These are phyloP conservation scores for Komagataella populi DNA, from an alignment of 805 yeast species.

Conservation along the genomic window DNA sequence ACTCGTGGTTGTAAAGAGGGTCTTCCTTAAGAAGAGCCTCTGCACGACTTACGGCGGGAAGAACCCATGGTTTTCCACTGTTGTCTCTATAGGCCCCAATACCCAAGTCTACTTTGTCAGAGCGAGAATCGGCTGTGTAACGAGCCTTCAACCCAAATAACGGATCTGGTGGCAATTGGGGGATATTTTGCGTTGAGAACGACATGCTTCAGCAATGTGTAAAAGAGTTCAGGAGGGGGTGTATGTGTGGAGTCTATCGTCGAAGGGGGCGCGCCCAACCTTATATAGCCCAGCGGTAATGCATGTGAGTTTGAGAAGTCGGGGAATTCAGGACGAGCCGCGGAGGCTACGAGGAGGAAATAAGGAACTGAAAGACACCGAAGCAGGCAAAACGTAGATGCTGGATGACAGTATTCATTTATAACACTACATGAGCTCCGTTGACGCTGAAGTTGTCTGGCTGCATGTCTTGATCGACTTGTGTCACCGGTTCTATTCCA, in stretches of 20 bases:
- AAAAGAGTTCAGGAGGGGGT: not conserved
- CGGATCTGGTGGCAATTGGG: slow-evolving; percentile 73
- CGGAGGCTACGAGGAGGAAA: not conserved
- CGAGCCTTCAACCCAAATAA: slow-evolving; percentile 71
- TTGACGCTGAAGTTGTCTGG: too few relatives aligned
- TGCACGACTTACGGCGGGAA: slow-evolving; percentile 57
- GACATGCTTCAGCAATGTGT: not conserved
- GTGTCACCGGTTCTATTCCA: not conserved
- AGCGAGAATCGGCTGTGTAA: slow-evolving; percentile 39
- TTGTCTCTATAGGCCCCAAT: slow-evolving; percentile 72
- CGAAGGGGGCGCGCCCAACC: not conserved
- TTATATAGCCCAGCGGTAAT: not conserved
- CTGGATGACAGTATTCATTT: not conserved
- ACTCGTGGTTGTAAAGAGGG: slow-evolving; percentile 69
- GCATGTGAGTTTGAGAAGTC: not conserved
- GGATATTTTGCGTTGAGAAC: slow-evolving; percentile 24
- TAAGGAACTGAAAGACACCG: not conserved
- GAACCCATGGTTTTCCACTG: slow-evolving; percentile 56
- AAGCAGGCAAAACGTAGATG: not conserved
- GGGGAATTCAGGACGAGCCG: not conserved
- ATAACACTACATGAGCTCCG: not conserved
- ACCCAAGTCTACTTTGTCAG: slow-evolving; percentile 70
- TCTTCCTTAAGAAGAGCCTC: slow-evolving; percentile 49
- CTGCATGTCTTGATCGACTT: too few relatives aligned
- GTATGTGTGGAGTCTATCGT: not conserved